Percentiles rank a stretch among this genome's conserved stretches.
These are phyloP conservation scores for Gastrolobium bilobum DNA, from an alignment of 306 rosid genomes.

Conservation along the genomic window DNA sequence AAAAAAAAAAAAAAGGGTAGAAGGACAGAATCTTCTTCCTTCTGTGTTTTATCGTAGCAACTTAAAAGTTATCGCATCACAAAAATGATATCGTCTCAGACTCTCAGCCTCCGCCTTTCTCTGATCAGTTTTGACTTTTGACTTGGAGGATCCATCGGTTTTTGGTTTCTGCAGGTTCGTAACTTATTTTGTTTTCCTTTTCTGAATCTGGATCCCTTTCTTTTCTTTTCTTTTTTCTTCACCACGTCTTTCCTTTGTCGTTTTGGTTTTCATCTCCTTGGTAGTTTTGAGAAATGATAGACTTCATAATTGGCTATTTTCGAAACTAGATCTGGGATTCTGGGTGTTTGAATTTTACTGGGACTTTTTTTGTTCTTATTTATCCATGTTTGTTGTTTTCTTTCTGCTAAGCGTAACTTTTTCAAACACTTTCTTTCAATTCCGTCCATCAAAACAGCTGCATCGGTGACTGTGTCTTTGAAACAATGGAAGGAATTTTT, in stretches of 20 bases:
- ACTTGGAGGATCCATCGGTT: constrained; percentile 31
- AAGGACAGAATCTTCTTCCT: not conserved
- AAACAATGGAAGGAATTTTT: not conserved
- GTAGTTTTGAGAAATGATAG: no score
- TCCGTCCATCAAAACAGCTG: not conserved
- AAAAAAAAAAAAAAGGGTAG: not conserved
- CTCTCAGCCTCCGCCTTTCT: not conserved
- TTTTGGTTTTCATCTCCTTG: constrained; percentile 3
- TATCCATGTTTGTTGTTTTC: constrained; percentile 13
- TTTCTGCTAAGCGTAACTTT: not conserved
- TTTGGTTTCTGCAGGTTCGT: constrained; percentile 42
- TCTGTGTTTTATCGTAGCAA: no score
- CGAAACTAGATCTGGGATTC: constrained; percentile 32
- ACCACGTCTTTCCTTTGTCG: not conserved
- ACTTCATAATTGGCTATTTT: not conserved
- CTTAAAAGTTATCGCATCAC: no score
- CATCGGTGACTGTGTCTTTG: not conserved
- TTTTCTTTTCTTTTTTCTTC: no score
- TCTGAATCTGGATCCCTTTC: not conserved
- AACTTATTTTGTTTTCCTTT: not conserved
- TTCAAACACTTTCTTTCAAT: not conserved
- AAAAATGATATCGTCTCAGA: not conserved
- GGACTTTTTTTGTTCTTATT: not conserved
- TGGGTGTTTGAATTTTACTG: not conserved
- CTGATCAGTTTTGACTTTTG: not conserved